Conservation (phyloP, 164 flowering plant genomes). For the Magnolia officinalis region DNA sequence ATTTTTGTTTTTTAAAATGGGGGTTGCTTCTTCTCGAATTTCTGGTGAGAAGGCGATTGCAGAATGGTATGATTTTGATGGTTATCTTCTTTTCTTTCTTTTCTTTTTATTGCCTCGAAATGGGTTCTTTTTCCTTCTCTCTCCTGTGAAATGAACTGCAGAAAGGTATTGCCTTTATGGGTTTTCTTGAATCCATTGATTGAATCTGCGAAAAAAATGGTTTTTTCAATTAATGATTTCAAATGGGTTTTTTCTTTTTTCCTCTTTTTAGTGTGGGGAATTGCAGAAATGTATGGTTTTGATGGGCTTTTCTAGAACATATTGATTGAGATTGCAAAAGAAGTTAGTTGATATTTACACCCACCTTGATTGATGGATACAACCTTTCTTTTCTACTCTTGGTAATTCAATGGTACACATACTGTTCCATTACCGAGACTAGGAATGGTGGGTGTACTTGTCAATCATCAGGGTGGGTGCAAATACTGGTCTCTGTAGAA, state of each 20-base stretch:
- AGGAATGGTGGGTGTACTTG: background rate
- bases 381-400: background rate
- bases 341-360: background rate
- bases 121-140: slow-evolving; percentile 1
- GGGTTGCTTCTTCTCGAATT: slow-evolving; percentile 16
- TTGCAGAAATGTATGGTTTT: background rate
- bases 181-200: background rate
- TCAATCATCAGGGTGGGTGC: background rate
- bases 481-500: background rate
- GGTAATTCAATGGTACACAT: background rate
- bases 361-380: background rate
- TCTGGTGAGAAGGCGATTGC: slow-evolving; percentile 7
- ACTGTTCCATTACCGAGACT: background rate
- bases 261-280: background rate
- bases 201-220: background rate
- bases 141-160: background rate
- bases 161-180: background rate
- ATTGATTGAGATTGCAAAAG: background rate
- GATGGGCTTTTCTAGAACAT: background rate
- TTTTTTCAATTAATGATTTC: background rate
- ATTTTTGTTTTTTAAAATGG: background rate
- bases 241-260: background rate
- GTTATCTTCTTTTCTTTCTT: background rate
- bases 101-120: background rate
- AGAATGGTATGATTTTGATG: background rate